Evolutionary conservation across 1,284 basidiomycete species (phyloP).

Genomic region (Leccinum discolor): DNA sequence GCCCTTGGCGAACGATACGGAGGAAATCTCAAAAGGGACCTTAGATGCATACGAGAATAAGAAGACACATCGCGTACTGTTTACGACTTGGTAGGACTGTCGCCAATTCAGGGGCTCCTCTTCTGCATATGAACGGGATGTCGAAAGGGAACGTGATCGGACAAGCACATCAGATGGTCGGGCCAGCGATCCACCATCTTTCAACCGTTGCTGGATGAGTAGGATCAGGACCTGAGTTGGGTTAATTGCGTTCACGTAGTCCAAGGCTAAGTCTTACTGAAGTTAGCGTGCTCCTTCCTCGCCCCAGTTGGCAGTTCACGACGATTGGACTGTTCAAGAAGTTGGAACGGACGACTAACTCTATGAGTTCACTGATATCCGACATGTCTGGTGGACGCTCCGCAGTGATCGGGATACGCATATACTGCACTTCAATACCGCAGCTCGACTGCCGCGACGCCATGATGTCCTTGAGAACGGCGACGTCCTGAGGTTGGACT

Average conservation of each 20-base stretch:
- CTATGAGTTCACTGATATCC: conserved; percentile 77
- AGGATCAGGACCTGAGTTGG: conserved; percentile 72
- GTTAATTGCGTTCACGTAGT: conserved; percentile 10
- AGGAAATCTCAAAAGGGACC: conserved; percentile 64
- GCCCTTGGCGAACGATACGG: conserved; percentile 90
- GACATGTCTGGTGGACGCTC: conserved; percentile 72
- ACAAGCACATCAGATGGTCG: conserved; percentile 36
- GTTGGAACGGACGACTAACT: conserved; percentile 79
- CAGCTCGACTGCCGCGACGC: conserved; percentile 45
- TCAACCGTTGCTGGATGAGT: conserved; percentile 88
- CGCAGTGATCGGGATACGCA: conserved; percentile 90
- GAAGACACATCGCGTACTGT: conserved; percentile 53
- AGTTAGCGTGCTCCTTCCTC: conserved; percentile 91
- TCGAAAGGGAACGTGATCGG: conserved; percentile 42
- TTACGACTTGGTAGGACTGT: conserved; percentile 79
- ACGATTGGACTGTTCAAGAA: conserved; percentile 82
- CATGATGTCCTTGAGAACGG: conserved; percentile 93
- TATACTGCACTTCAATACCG: conserved; percentile 73
- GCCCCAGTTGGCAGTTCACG: conserved; percentile 95
- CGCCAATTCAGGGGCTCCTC: conserved; percentile 40
- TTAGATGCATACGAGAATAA: conserved; percentile 7
- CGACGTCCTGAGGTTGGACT: conserved; percentile 75
- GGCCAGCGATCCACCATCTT: conserved; percentile 40
- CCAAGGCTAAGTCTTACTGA: conserved; percentile 54
- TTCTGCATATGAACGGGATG: conserved; percentile 33